Evolutionary conservation across 805 yeast genomes (phyloP).

Genomic region (Starmerella stigmatis): DNA sequence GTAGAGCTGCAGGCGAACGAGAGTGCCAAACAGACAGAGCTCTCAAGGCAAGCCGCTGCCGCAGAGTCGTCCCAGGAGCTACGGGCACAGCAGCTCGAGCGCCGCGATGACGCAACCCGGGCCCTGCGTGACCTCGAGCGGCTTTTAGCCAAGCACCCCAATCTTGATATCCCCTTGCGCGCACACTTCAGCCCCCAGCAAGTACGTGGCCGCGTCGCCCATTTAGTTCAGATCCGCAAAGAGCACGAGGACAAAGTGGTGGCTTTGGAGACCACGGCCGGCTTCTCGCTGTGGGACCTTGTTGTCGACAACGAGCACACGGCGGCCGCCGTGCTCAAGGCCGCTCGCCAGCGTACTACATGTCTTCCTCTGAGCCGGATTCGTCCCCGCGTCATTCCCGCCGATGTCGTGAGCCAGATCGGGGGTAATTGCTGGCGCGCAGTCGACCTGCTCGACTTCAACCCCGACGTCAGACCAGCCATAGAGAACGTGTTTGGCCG

Average conservation of each 20-base stretch:
- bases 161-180: conserved; percentile 36
- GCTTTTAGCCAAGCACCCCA: conserved; percentile 14
- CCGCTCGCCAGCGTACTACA: conserved; percentile 76
- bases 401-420: conserved; percentile 50
- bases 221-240: conserved; percentile 56
- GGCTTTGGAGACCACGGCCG: conserved; percentile 91
- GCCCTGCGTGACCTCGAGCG: conserved; percentile 10
- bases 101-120: conserved; percentile 11
- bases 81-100: not conserved
- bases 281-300: conserved; percentile 78
- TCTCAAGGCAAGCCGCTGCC: not conserved
- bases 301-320: conserved; percentile 80
- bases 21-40: not conserved
- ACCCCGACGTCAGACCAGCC: conserved; percentile 59
- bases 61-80: conserved; percentile 7
- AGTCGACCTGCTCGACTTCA: conserved; percentile 64
- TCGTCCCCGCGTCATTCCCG: conserved; percentile 45
- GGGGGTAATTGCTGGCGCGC: conserved; percentile 86
- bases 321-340: conserved; percentile 72
- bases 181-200: conserved; percentile 22
- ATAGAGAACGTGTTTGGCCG: conserved; percentile 88
- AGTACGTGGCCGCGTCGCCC: conserved; percentile 86
- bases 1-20: not conserved
- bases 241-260: conserved; percentile 50
- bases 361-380: conserved; percentile 88